Evolutionary conservation across 2,329 filamentous ascomycete species (phyloP).

Genomic region (Lachnellula arida): DNA sequence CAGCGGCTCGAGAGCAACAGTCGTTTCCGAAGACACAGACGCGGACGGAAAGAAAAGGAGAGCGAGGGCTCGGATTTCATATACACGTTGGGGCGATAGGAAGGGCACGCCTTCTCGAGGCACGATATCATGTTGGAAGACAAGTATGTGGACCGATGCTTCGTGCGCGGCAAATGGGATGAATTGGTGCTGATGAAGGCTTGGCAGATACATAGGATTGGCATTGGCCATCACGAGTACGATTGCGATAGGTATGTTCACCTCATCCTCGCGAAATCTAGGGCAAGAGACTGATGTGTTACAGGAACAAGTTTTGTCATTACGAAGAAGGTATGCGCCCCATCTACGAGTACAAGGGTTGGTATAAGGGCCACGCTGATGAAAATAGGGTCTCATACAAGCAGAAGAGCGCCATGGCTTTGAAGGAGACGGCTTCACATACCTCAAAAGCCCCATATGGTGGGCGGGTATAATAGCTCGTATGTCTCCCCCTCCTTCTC

Average conservation of each 20-base stretch:
- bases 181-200: conserved; percentile 19
- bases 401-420: conserved; percentile 90
- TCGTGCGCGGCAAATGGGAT: background rate
- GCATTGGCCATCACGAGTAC: conserved; percentile 70
- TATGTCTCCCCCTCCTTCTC: conserved; percentile 43
- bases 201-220: conserved; percentile 67
- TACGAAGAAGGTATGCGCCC: conserved; percentile 78
- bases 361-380: background rate
- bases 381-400: conserved; percentile 73
- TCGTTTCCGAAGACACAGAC: background rate
- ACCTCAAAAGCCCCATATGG: conserved; percentile 92
- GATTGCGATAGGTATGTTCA: conserved; percentile 64
- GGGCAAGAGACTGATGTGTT: conserved; percentile 9
- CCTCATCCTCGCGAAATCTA: conserved; percentile 1
- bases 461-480: conserved; percentile 90
- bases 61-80: conserved; percentile 24
- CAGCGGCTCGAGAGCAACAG: background rate
- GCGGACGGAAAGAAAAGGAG: background rate
- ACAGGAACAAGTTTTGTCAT: conserved; percentile 95
- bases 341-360: background rate
- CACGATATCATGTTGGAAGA: conserved; percentile 37
- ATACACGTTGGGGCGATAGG: conserved; percentile 20
- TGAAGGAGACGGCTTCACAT: conserved; percentile 92
- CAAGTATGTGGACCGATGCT: conserved; percentile 35
- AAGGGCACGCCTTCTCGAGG: conserved; percentile 18